Evolutionary conservation across 805 yeast genomes (phyloP).

Genomic region (Metschnikowia henanensis): DNA sequence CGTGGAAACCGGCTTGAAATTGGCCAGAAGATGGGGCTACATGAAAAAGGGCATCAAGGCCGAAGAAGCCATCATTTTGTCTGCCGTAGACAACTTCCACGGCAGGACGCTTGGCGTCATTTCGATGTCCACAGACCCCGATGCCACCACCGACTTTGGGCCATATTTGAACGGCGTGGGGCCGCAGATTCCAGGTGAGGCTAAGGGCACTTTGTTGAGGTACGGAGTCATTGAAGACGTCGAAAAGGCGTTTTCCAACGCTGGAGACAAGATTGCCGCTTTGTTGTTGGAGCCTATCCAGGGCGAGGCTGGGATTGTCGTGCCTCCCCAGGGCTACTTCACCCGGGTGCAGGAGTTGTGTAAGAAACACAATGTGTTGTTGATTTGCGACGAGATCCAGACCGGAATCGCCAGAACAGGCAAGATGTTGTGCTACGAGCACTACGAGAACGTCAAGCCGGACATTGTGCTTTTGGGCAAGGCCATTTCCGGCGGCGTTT

Average conservation of each 20-base stretch:
- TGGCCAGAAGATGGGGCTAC: conserved; percentile 98
- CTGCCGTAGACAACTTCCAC: conserved; percentile 91
- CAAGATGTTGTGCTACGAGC: conserved; percentile 88
- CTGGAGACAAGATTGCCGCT: conserved; percentile 91
- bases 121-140: conserved; percentile 95
- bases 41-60: conserved; percentile 78
- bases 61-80: conserved; percentile 81
- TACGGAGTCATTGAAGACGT: conserved; percentile 88
- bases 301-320: conserved; percentile 98
- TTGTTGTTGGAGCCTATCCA: conserved; percentile 93
- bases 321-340: conserved; percentile 84
- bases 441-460: conserved; percentile 74
- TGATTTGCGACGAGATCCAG: conserved; percentile 96
- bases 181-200: conserved; percentile 77
- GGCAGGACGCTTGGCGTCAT: conserved; percentile 95
- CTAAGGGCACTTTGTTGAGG: conserved; percentile 59
- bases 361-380: conserved; percentile 77
- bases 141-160: conserved; percentile 85
- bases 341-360: conserved; percentile 71
- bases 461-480: conserved; percentile 90
- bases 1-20: conserved; percentile 90
- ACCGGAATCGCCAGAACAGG: conserved; percentile 99
- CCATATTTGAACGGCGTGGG: conserved; percentile 86
- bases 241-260: conserved; percentile 73
- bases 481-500: conserved; percentile 93